phyloP scores from a whole-genome alignment of 2,329 filamentous ascomycete species.

The Acrodontium crateriforme region DNA sequence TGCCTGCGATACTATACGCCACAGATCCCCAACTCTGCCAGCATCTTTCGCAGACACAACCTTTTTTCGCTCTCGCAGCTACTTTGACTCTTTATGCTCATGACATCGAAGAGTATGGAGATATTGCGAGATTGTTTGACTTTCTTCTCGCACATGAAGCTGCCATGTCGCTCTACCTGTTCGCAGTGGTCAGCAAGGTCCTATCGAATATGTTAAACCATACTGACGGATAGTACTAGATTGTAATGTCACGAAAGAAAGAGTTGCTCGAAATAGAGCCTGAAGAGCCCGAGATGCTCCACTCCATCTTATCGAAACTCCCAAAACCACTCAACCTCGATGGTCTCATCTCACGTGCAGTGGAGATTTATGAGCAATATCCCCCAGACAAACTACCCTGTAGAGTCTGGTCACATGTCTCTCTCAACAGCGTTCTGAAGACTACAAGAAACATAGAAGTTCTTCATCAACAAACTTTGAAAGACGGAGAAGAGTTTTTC shows the following conservation, averaged over 20 bases:
- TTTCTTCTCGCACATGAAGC: slow-evolving; percentile 77
- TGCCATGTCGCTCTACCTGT: slow-evolving; percentile 82
- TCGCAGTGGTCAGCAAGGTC: slow-evolving; percentile 43
- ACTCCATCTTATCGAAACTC: slow-evolving; percentile 74
- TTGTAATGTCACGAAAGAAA: slow-evolving; percentile 63
- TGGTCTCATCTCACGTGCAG: slow-evolving; percentile 52
- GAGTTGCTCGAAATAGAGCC: slow-evolving; percentile 74
- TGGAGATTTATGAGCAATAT: slow-evolving; percentile 46
- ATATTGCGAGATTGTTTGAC: slow-evolving; percentile 86
- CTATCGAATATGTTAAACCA: background rate
- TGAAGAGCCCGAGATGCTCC: slow-evolving; percentile 85
- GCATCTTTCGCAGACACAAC: slow-evolving; percentile 47
- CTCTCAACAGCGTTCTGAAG: slow-evolving; percentile 67
- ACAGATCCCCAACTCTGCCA: slow-evolving; percentile 58
- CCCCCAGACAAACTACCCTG: slow-evolving; percentile 58
- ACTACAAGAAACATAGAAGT: slow-evolving; percentile 48
- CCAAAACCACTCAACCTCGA: slow-evolving; percentile 73
- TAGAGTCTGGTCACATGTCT: slow-evolving; percentile 57
- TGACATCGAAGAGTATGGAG: slow-evolving; percentile 77
- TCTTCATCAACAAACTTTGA: slow-evolving; percentile 42
- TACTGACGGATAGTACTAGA: slow-evolving; percentile 30
- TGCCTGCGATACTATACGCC: slow-evolving; percentile 64
- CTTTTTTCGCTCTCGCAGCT: slow-evolving; percentile 86
- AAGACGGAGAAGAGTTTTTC: slow-evolving; percentile 56
- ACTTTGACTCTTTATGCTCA: slow-evolving; percentile 94